Conservation (phyloP, 768 basidiomycete species). For the Mycena epipterygia region DNA sequence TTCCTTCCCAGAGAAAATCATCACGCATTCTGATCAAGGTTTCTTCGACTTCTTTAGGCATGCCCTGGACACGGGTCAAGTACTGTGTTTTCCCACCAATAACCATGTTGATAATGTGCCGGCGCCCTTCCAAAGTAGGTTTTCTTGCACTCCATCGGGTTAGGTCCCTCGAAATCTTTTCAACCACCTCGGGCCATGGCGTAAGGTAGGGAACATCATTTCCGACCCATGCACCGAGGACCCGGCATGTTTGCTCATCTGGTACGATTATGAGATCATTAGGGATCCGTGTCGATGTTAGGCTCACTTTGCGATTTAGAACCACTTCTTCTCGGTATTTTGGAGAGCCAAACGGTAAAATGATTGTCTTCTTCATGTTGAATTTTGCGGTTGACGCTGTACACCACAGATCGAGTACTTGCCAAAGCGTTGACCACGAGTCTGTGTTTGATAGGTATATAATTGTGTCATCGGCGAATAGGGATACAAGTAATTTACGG, state of each 20-base stretch:
- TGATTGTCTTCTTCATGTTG: slow-evolving; percentile 39
- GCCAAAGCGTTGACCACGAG: slow-evolving; percentile 1
- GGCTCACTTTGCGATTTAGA: not conserved
- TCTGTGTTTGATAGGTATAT: slow-evolving; percentile 34
- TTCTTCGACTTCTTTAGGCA: slow-evolving; percentile 36
- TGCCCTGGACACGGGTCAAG: slow-evolving; percentile 41
- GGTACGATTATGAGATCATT: slow-evolving; percentile 1
- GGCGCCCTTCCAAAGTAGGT: slow-evolving; percentile 30
- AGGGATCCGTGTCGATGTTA: not conserved
- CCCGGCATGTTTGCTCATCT: too few relatives aligned
- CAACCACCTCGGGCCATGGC: slow-evolving; percentile 3
- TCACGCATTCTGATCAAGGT: too few relatives aligned
- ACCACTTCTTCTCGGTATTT: not conserved
- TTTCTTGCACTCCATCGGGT: slow-evolving; percentile 3
- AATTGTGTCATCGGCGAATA: slow-evolving; percentile 47
- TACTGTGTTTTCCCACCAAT: slow-evolving; percentile 43
- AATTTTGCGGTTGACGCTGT: slow-evolving; percentile 31
- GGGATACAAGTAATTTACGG: slow-evolving; percentile 29
- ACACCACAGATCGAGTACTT: slow-evolving; percentile 35
- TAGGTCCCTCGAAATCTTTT: not conserved
- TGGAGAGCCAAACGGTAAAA: slow-evolving; percentile 24
- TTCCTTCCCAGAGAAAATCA: slow-evolving; percentile 24
- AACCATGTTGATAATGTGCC: slow-evolving; percentile 38
- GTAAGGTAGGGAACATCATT: not conserved
- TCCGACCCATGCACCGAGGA: slow-evolving; percentile 9